Evolutionary conservation across 257 asterid species (phyloP), one percentile per base, ranked within the genome.

Genomic region (Gynochthodes officinalis): DNA sequence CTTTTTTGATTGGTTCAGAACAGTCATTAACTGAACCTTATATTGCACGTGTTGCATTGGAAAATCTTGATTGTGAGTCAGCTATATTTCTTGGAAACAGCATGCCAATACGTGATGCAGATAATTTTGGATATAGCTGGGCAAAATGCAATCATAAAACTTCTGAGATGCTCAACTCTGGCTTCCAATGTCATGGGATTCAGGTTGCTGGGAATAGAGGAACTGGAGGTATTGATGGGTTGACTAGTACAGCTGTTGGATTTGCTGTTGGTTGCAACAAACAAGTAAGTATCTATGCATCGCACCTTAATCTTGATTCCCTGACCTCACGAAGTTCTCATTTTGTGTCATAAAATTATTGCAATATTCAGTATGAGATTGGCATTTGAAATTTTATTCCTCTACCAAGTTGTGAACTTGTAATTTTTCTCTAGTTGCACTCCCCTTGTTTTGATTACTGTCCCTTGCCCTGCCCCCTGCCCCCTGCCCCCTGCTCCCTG

Each of bases 81-180:
- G 92, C 99, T 74, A 64, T 95, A 70, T 95, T 95, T 83, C 75
- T 86, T 25, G 99, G 99, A 66, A 95, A 95, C 89, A 95, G 99
- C 95, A 95, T 95, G 99, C 88, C 99, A 15, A 78, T 95, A 70
- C 98, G 98, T 68, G 99, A 95, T 77, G 92, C 94, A 27, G 98
- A 95, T 84, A 95, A 89, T 96, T 95, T 87, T 60, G 95, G 92
- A 21, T 81, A 82, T 84, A 89, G 80, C 74, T 74, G 80, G 89
- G 89, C 79, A 80, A 84, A 84, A 58, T 71, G 81, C 74, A 76
- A 82, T 25, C 90, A 84, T 48, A 81, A 70, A 72, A 57, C 79
- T 67, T 71, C 89, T 28, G 73, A 77, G 67, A 78, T 79, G 84
- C 71, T 74, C n/a, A 83, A 80, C 76, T 76, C 95, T 60, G 92